These are phyloP conservation scores for Leishmania martiniquensis DNA, from an alignment of 208 protist genomes.

Conservation along the genomic window DNA sequence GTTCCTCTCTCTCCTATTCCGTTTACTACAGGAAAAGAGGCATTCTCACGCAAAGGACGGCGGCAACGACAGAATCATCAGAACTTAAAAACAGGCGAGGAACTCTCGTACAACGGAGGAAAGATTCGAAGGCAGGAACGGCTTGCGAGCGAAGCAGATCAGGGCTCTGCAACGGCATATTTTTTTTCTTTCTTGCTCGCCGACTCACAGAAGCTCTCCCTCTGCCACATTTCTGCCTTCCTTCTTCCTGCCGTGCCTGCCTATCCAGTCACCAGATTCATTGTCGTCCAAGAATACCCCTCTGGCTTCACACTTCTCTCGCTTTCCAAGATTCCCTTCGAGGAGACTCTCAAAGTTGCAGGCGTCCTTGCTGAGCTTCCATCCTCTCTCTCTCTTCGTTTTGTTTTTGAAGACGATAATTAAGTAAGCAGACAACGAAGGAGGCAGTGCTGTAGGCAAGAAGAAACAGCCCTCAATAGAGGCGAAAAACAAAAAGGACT, in stretches of 20 bases:
- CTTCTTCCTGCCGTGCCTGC: neutral
- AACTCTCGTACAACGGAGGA: neutral
- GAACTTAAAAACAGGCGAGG: neutral
- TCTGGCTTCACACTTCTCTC: neutral
- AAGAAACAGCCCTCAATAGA: neutral
- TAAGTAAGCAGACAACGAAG: conserved; percentile 2
- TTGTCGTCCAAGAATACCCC: neutral
- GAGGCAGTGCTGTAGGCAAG: neutral
- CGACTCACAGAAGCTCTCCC: neutral
- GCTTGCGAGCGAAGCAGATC: neutral
- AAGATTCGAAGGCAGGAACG: neutral
- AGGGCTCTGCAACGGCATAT: neutral
- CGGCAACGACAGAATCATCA: neutral
- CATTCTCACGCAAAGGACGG: neutral
- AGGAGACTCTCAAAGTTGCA: neutral
- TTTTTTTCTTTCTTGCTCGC: neutral
- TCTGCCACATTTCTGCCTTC: neutral
- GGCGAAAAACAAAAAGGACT: neutral
- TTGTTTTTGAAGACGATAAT: neutral
- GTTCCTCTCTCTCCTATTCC: neutral
- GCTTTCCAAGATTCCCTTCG: neutral
- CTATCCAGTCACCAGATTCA: neutral
- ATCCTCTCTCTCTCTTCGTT: conserved; percentile 1
- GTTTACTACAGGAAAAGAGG: neutral
- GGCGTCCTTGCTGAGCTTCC: conserved; percentile 6